Evolutionary conservation across 169 alveolate genomes (phyloP).

Genomic region (Plasmodium blacklocki): DNA sequence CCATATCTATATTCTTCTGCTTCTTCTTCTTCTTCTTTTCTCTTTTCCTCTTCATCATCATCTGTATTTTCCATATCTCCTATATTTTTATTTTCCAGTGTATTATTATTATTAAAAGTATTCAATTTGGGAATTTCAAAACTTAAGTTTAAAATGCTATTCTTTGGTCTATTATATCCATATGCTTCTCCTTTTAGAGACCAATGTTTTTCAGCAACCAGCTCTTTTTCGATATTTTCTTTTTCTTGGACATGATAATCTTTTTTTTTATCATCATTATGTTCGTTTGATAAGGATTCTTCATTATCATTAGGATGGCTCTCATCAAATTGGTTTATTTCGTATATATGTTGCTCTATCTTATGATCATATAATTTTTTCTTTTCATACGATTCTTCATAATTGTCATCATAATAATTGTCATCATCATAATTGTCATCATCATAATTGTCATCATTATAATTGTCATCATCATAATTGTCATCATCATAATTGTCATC

Average conservation of each 20-base stretch:
- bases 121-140: conserved; percentile 84
- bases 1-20: conserved; percentile 30
- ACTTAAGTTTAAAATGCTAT: conserved; percentile 85
- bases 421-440: conserved; percentile 81
- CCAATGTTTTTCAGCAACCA: conserved; percentile 88
- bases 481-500: not conserved
- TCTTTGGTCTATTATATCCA: conserved; percentile 86
- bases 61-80: conserved; percentile 42
- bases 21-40: conserved; percentile 25
- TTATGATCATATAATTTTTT: conserved; percentile 3
- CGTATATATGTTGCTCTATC: conserved; percentile 21
- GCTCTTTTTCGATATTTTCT: conserved; percentile 82
- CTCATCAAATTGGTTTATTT: conserved; percentile 25
- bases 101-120: conserved; percentile 48
- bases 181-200: conserved; percentile 88
- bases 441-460: conserved; percentile 7
- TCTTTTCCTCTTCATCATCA: conserved; percentile 38
- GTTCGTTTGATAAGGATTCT: not conserved
- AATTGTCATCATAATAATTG: conserved; percentile 81
- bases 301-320: not conserved
- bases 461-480: not conserved
- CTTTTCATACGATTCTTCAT: not conserved
- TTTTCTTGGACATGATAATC: conserved; percentile 38
- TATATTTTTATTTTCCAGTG: conserved; percentile 47
- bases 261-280: not conserved